These are phyloP conservation scores for Cryptococcus maquisensis DNA, from an alignment of 1,284 basidiomycete species.

Conservation along the genomic window DNA sequence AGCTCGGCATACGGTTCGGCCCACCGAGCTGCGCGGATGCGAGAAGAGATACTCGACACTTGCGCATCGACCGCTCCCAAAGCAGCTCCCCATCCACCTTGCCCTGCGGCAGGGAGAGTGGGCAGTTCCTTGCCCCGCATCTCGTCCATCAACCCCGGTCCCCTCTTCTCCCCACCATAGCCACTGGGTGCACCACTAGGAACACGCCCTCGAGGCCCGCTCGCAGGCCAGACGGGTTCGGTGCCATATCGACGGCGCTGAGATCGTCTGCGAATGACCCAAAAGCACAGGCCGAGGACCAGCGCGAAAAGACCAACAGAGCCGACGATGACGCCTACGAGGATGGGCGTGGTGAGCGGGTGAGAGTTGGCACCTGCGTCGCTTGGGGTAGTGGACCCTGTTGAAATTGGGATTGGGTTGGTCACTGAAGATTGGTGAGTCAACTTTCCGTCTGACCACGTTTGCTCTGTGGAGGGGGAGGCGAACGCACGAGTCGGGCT, in stretches of 20 bases:
- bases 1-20: constrained; percentile 24
- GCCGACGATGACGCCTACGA: constrained; percentile 21
- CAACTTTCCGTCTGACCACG: too few relatives aligned
- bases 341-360: constrained; percentile 9
- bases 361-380: constrained; percentile 15
- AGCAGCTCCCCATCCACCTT: constrained; percentile 17
- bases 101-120: not conserved
- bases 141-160: constrained; percentile 21
- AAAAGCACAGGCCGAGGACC: constrained; percentile 11
- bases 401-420: not conserved
- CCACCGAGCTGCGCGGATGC: constrained; percentile 2
- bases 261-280: constrained; percentile 11
- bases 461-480: not conserved
- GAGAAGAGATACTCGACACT: constrained; percentile 19
- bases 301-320: constrained; percentile 9
- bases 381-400: not conserved
- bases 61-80: constrained; percentile 22
- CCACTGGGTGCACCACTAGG: constrained; percentile 5
- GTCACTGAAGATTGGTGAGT: not conserved
- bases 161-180: constrained; percentile 28
- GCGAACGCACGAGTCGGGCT: not conserved
- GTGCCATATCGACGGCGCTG: not conserved
- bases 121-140: not conserved
- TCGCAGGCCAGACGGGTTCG: constrained; percentile 4
- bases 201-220: constrained; percentile 3